These are phyloP conservation scores for Diaporthe australafricana DNA, from an alignment of 2,329 filamentous ascomycete genomes.

Conservation along the genomic window DNA sequence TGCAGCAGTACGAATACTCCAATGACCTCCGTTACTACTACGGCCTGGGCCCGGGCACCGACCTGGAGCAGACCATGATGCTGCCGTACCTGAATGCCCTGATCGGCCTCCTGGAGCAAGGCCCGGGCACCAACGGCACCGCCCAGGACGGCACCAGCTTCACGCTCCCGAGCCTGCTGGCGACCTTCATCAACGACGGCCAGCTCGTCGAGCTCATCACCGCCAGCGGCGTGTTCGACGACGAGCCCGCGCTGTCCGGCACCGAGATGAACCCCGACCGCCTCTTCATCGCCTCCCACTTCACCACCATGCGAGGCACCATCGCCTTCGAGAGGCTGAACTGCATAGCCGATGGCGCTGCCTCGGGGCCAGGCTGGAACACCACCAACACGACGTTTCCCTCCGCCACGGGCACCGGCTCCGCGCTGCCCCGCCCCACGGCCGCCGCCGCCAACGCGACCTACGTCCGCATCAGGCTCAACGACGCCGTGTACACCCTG, in stretches of 20 bases:
- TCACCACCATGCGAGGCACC: slow-evolving; percentile 73
- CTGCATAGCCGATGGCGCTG: slow-evolving; percentile 50
- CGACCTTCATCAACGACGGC: slow-evolving; percentile 74
- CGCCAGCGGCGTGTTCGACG: slow-evolving; percentile 71
- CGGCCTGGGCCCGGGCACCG: slow-evolving; percentile 67
- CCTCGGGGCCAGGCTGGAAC: not conserved
- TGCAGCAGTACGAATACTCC: slow-evolving; percentile 73
- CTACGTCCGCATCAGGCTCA: slow-evolving; percentile 69
- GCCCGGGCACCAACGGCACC: slow-evolving; percentile 61
- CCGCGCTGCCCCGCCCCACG: slow-evolving; percentile 24
- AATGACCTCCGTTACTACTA: slow-evolving; percentile 79
- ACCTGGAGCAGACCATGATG: slow-evolving; percentile 68
- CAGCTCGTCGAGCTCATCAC: slow-evolving; percentile 72
- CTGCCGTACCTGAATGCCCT: slow-evolving; percentile 68
- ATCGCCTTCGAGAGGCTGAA: slow-evolving; percentile 73
- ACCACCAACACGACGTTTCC: slow-evolving; percentile 5
- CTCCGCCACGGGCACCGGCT: slow-evolving; percentile 29
- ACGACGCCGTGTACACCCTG: slow-evolving; percentile 72
- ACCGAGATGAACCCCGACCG: slow-evolving; percentile 59
- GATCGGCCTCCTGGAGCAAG: slow-evolving; percentile 62
- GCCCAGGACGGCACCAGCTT: slow-evolving; percentile 59
- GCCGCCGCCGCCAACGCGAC: slow-evolving; percentile 46
- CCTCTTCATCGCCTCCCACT: slow-evolving; percentile 66
- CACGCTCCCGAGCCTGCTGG: slow-evolving; percentile 66
- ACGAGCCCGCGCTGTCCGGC: slow-evolving; percentile 60